A percentile compares a stretch with the other conserved stretches of the same genome.
Evolutionary conservation across 345 rosid species (phyloP).

Genomic region (Angophora floribunda): DNA sequence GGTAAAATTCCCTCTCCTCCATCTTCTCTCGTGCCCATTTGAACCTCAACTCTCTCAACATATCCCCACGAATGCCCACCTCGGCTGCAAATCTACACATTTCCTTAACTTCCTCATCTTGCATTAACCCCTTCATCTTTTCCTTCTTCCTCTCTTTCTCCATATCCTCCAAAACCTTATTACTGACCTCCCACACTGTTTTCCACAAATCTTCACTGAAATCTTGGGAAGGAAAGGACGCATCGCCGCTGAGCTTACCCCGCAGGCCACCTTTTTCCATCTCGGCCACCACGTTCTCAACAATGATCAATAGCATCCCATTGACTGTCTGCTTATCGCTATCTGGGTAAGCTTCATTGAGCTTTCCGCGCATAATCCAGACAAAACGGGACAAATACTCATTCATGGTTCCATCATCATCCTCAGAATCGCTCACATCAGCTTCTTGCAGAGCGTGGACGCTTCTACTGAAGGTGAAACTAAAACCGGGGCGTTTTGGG

Average conservation of each 20-base stretch:
- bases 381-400: conserved; percentile 81
- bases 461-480: conserved; percentile 9
- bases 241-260: conserved; percentile 6
- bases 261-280: conserved; percentile 54
- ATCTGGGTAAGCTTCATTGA: conserved; percentile 49
- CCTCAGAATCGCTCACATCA: conserved; percentile 5
- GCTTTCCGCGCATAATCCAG: conserved; percentile 72
- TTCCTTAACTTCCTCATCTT: conserved; percentile 63
- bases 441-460: conserved; percentile 29
- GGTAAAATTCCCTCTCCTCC: conserved; percentile 78
- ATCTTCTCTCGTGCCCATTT: conserved; percentile 85
- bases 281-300: conserved; percentile 58
- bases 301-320: conserved; percentile 71
- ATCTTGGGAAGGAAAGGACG: not conserved
- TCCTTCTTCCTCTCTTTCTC: conserved; percentile 74
- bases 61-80: conserved; percentile 75
- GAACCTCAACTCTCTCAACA: conserved; percentile 83
- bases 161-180: conserved; percentile 75
- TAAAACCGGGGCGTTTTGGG: not conserved
- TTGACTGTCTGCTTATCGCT: conserved; percentile 49
- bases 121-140: conserved; percentile 70
- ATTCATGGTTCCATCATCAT: conserved; percentile 39
- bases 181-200: conserved; percentile 76
- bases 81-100: conserved; percentile 90
- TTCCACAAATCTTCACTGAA: conserved; percentile 36